phyloP scores from a whole-genome alignment of 2,329 filamentous ascomycete genomes.

The Phialophora tarda region DNA sequence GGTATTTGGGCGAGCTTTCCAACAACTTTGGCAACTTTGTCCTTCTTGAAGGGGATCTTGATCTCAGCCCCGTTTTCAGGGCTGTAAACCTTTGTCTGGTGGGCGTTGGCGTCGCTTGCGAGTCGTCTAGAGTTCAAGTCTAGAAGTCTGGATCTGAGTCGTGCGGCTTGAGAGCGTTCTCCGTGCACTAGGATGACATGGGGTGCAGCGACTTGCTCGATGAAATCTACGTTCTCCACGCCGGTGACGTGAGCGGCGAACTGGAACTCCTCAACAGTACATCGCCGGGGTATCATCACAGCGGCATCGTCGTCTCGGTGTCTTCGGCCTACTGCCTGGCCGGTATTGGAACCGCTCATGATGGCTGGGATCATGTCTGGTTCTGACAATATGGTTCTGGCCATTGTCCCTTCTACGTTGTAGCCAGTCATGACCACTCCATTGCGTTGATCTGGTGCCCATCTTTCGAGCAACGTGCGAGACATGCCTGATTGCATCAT shows the following conservation, averaged over 20 bases:
- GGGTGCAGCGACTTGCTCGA: slow-evolving; percentile 88
- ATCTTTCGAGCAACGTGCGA: slow-evolving; percentile 87
- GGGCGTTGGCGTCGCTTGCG: slow-evolving; percentile 63
- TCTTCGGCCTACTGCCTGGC: slow-evolving; percentile 63
- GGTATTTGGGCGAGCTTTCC: slow-evolving; percentile 85
- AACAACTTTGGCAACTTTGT: slow-evolving; percentile 95
- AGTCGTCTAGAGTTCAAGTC: slow-evolving; percentile 72
- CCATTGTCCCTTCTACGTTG: slow-evolving; percentile 98
- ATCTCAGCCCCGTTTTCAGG: slow-evolving; percentile 95
- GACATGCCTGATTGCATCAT: slow-evolving; percentile 98
- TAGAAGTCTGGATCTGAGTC: slow-evolving; percentile 89
- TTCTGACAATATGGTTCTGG: slow-evolving; percentile 91
- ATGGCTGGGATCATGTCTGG: slow-evolving; percentile 93
- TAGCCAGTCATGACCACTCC: slow-evolving; percentile 99
- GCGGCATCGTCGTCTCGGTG: slow-evolving; percentile 73
- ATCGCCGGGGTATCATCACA: slow-evolving; percentile 87
- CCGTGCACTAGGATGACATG: slow-evolving; percentile 97
- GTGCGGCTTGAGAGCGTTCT: slow-evolving; percentile 97
- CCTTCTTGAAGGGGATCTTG: slow-evolving; percentile 90
- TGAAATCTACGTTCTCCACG: slow-evolving; percentile 93
- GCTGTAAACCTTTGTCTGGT: slow-evolving; percentile 89
- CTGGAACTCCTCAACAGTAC: slow-evolving; percentile 90
- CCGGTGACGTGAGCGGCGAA: slow-evolving; percentile 98
- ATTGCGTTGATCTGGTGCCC: slow-evolving; percentile 95
- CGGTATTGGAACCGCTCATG: slow-evolving; percentile 73